Evolutionary conservation across 306 rosid genomes (phyloP), one percentile per base, ranked within the genome.

Genomic region (Corylus heterophylla): DNA sequence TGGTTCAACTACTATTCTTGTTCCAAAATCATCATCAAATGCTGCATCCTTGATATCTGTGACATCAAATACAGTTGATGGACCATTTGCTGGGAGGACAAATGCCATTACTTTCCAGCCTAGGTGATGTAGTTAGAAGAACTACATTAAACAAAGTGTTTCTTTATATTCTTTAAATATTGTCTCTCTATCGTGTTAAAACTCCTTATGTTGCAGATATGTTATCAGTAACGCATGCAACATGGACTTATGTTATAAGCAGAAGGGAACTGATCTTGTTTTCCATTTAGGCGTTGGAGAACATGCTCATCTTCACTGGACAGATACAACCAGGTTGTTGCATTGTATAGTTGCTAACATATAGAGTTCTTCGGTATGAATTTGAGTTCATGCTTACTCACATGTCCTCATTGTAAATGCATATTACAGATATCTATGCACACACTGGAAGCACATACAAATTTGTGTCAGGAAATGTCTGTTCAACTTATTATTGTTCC

Each of bases 221-320:
- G 89, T 94, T 75, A 94, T 94, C 80, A 89, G 97, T 86, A 94
- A 94, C 78, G 97, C 98, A 61, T 94, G 98, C 89, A 85, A 92
- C 82, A 91, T 81, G 87, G 93, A 92, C 85, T 77, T 94, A 47
- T 79, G 87, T 82, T 94, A 86, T 76, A 92, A 89, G 86, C 98
- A 94, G 81, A 94, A 92, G 79, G 98, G 97, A 68, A 92, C 94
- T 47, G 91, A 94, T 18, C 75, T 68, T 62, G 66, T 84, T 47
- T 88, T 87, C 79, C 87, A 76, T 78, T 81, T 94, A 84, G 84
- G 89, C 68, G 67, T 74, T 10, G 92, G 97, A 66, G 88, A 87
- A 75, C 97, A 94, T 86, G 90, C 96, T 78, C 95, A 92, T 85
- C 98, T 94, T 85, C 97, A 92, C 72, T 91, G 98, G 97, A 91